These are phyloP conservation scores for Pleurotus tuber-regium DNA, from an alignment of 768 basidiomycete species.

Conservation along the genomic window DNA sequence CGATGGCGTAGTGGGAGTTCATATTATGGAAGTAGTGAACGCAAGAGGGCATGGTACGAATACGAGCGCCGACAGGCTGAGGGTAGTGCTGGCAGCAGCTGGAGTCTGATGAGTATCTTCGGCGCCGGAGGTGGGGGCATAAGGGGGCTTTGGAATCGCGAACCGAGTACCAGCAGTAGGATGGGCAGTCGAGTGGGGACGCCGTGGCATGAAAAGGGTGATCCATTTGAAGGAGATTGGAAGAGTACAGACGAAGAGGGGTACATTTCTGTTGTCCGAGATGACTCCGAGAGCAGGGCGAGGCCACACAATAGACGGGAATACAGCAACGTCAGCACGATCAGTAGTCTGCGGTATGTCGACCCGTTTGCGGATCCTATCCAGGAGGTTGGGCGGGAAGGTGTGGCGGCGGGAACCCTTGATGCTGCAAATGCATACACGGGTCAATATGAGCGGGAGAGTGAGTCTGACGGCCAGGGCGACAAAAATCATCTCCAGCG, in stretches of 20 bases:
- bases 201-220: slow-evolving; percentile 44
- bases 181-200: slow-evolving; percentile 18
- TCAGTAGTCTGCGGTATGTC: slow-evolving; percentile 34
- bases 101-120: slow-evolving; percentile 52
- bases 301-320: slow-evolving; percentile 30
- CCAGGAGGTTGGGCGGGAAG: slow-evolving; percentile 25
- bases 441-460: not conserved
- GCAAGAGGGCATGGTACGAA: slow-evolving; percentile 32
- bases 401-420: slow-evolving; percentile 13
- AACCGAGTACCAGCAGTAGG: slow-evolving; percentile 33
- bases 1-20: slow-evolving; percentile 12
- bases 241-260: slow-evolving; percentile 2
- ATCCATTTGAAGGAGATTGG: slow-evolving; percentile 46
- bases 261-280: slow-evolving; percentile 1
- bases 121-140: slow-evolving; percentile 21
- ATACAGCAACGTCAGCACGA: slow-evolving; percentile 35
- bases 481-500: slow-evolving; percentile 16
- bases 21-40: slow-evolving; percentile 14
- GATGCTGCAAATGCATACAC: not conserved
- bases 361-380: slow-evolving; percentile 50
- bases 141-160: slow-evolving; percentile 32
- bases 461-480: not conserved
- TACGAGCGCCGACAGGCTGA: slow-evolving; percentile 27
- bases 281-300: slow-evolving; percentile 13
- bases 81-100: slow-evolving; percentile 44